Evolutionary conservation across 768 basidiomycete species (phyloP).

Genomic region (Leucosporidium scottii): DNA sequence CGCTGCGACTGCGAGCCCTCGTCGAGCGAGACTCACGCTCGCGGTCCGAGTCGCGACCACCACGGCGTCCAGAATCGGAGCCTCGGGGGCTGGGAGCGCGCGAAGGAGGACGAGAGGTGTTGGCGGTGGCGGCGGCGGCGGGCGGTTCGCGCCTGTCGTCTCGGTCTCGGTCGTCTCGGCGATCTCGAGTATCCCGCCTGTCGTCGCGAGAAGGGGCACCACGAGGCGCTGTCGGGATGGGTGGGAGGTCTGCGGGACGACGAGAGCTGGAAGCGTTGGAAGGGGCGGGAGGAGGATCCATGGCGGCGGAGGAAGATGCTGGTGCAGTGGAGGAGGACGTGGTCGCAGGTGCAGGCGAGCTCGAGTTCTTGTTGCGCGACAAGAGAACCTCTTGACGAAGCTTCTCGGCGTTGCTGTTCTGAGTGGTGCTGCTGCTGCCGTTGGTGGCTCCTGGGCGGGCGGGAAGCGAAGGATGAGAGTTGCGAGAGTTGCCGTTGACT

Average conservation of each 20-base stretch:
- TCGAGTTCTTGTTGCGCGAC: neutral
- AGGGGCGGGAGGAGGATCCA: slow-evolving; percentile 22
- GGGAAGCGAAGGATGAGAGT: neutral
- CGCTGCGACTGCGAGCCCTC: too few relatives aligned
- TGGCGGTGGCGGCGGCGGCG: neutral
- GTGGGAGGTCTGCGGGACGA: neutral
- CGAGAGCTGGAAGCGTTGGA: neutral
- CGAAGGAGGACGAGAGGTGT: slow-evolving; percentile 1
- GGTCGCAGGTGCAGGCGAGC: neutral
- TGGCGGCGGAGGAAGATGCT: slow-evolving; percentile 14
- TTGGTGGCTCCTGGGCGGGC: slow-evolving; percentile 2
- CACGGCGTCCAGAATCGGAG: neutral
- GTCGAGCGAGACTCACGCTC: neutral
- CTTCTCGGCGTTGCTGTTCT: slow-evolving; percentile 9
- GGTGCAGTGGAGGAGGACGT: neutral
- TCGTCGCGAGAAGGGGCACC: too few relatives aligned
- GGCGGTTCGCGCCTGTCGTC: neutral
- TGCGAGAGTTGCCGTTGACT: neutral
- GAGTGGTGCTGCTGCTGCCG: neutral
- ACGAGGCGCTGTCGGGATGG: too few relatives aligned
- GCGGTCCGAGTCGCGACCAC: neutral
- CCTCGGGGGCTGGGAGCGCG: slow-evolving; percentile 4
- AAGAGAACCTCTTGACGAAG: slow-evolving; percentile 19
- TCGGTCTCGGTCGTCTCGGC: too few relatives aligned
- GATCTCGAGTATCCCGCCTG: too few relatives aligned